Conservation (phyloP, 1,284 basidiomycete genomes). For the Rhodotorula sp. region DNA sequence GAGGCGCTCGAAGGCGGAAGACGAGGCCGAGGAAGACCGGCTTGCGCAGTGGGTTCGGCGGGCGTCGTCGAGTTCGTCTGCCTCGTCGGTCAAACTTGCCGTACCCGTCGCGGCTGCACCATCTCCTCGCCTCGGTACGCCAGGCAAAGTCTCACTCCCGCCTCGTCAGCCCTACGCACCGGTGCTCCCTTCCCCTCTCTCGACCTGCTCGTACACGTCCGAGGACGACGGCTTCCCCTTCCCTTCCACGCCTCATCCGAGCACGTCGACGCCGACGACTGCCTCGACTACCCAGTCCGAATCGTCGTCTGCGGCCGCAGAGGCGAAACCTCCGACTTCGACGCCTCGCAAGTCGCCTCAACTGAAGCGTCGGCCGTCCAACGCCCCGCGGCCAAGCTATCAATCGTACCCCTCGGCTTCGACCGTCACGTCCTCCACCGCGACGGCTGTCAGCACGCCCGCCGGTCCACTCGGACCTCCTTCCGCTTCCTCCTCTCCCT, state of each 20-base stretch:
- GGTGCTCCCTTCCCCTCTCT: constrained; percentile 25
- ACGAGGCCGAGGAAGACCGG: background rate
- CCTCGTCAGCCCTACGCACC: constrained; percentile 15
- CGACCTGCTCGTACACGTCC: constrained; percentile 30
- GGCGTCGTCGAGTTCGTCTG: constrained; percentile 2
- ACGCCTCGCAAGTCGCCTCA: background rate
- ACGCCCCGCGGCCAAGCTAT: no score
- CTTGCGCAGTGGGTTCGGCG: constrained; percentile 17
- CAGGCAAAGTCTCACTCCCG: background rate
- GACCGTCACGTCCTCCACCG: background rate
- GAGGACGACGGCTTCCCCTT: constrained; percentile 24
- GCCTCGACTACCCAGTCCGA: background rate
- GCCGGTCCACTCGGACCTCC: background rate
- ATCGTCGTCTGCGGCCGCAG: background rate
- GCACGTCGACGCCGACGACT: background rate
- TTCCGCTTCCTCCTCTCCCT: background rate
- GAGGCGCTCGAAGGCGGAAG: background rate
- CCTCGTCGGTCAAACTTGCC: background rate
- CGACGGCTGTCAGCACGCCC: no score
- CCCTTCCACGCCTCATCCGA: constrained; percentile 4
- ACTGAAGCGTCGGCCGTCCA: background rate
- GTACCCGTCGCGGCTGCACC: background rate
- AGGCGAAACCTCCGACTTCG: no score
- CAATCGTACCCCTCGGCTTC: background rate
- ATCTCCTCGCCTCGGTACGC: background rate